phyloP scores from a whole-genome alignment of 1,284 basidiomycete species.

The Cutaneotrichosporon cavernicola region DNA sequence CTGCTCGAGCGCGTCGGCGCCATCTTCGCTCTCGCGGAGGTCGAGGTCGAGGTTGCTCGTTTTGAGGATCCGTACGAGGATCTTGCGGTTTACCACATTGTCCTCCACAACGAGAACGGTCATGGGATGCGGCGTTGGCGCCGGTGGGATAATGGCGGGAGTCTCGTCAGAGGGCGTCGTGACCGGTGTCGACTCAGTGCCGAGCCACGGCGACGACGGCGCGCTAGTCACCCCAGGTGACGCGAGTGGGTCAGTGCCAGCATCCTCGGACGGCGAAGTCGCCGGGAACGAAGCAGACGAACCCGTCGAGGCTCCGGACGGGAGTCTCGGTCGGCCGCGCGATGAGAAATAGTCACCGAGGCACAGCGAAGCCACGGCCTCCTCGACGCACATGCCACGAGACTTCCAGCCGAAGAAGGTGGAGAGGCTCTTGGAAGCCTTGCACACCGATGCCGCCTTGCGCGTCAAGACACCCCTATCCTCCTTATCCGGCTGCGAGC shows the following conservation, averaged over 20 bases:
- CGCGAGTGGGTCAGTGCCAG: not conserved
- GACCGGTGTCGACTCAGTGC: not conserved
- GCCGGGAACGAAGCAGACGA: slow-evolving; percentile 1
- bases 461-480: not conserved
- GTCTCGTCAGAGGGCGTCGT: slow-evolving; percentile 2
- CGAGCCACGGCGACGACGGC: slow-evolving; percentile 4
- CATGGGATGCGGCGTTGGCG: slow-evolving; percentile 7
- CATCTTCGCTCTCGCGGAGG: slow-evolving; percentile 46
- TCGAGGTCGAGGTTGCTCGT: slow-evolving; percentile 31
- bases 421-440: not conserved
- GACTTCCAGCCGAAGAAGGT: slow-evolving; percentile 31
- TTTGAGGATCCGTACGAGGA: slow-evolving; percentile 47
- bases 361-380: slow-evolving; percentile 42
- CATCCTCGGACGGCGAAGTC: slow-evolving; percentile 5
- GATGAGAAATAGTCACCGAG: slow-evolving; percentile 45
- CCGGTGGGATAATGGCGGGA: not conserved
- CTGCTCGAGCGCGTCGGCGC: slow-evolving; percentile 41
- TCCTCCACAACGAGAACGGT: slow-evolving; percentile 51
- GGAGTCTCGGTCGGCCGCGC: slow-evolving; percentile 13
- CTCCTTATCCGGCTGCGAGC: slow-evolving; percentile 3
- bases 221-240: not conserved
- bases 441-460: not conserved
- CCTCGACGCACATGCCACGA: slow-evolving; percentile 37
- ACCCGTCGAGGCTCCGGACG: not conserved
- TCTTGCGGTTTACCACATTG: slow-evolving; percentile 50